Evolutionary conservation across 2,329 filamentous ascomycete genomes (phyloP).

Genomic region (Aspergillus fumigatus): DNA sequence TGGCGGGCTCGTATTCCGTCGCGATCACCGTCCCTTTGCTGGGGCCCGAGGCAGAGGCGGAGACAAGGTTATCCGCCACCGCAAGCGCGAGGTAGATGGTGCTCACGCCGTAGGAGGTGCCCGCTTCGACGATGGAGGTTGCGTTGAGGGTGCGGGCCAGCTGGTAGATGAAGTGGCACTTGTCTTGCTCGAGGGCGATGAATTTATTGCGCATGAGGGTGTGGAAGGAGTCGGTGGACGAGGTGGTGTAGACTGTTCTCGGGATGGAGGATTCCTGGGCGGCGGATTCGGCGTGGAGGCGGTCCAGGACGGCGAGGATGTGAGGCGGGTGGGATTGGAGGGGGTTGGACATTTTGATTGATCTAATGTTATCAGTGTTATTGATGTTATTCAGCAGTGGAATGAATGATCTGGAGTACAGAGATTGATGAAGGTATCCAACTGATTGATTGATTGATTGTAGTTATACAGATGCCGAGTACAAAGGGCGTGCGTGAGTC

Average conservation of each 20-base stretch:
- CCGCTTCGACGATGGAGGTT: slow-evolving; percentile 53
- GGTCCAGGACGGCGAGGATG: slow-evolving; percentile 23
- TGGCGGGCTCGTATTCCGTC: slow-evolving; percentile 56
- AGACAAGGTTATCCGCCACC: slow-evolving; percentile 45
- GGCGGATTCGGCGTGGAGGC: slow-evolving; percentile 29
- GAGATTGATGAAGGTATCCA: neutral
- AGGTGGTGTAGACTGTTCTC: slow-evolving; percentile 16
- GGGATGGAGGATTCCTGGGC: slow-evolving; percentile 27
- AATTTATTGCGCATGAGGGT: slow-evolving; percentile 52
- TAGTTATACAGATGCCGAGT: neutral
- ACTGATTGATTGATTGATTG: too few species aligned
- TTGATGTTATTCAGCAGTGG: neutral
- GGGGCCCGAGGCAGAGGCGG: neutral
- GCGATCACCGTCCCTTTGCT: slow-evolving; percentile 49
- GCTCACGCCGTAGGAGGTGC: slow-evolving; percentile 58
- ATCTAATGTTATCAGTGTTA: neutral
- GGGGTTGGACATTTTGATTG: slow-evolving; percentile 6
- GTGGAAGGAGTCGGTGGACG: slow-evolving; percentile 21
- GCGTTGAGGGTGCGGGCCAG: slow-evolving; percentile 48
- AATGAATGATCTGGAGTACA: neutral
- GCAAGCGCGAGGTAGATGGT: slow-evolving; percentile 61
- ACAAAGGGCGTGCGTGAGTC: neutral
- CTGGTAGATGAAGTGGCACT: slow-evolving; percentile 54
- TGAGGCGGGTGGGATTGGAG: slow-evolving; percentile 7
- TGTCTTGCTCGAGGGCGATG: slow-evolving; percentile 56